These are phyloP conservation scores for Aspergillus oerlinghausenensis DNA, from an alignment of 2,329 filamentous ascomycete species.

Conservation along the genomic window DNA sequence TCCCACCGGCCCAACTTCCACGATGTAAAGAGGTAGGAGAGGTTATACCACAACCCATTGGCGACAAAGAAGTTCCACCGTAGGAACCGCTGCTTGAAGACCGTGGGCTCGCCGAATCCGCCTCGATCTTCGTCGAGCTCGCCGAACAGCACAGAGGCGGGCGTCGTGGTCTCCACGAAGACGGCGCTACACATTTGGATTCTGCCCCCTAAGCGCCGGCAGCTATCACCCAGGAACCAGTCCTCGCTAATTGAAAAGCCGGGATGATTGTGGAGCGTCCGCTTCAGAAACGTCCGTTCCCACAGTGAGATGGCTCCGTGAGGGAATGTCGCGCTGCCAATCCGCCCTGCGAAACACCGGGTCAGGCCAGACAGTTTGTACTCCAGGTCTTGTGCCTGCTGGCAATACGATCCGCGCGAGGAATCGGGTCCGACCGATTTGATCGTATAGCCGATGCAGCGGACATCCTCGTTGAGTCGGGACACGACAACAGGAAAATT, in stretches of 20 bases:
- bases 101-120: conserved; percentile 51
- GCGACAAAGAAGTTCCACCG: conserved; percentile 53
- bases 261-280: conserved; percentile 46
- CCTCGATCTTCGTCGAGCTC: conserved; percentile 38
- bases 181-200: conserved; percentile 48
- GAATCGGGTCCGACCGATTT: conserved; percentile 39
- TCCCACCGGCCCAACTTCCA: conserved; percentile 50
- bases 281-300: conserved; percentile 44
- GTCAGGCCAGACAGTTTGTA: conserved; percentile 49
- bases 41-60: conserved; percentile 46
- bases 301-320: conserved; percentile 50
- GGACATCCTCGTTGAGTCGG: conserved; percentile 38
- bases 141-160: conserved; percentile 39
- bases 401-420: conserved; percentile 35
- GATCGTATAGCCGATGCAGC: conserved; percentile 49
- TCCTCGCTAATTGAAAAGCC: conserved; percentile 50
- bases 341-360: conserved; percentile 40
- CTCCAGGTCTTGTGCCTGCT: conserved; percentile 50
- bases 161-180: conserved; percentile 51
- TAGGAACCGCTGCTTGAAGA: conserved; percentile 49
- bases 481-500: conserved; percentile 47
- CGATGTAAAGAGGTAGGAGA: conserved; percentile 42
- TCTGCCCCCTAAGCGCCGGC: conserved; percentile 41
- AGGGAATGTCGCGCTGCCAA: conserved; percentile 48
- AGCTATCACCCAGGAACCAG: conserved; percentile 51